phyloP scores from a whole-genome alignment of 2,329 filamentous ascomycete genomes.

The Calycina marina region DNA sequence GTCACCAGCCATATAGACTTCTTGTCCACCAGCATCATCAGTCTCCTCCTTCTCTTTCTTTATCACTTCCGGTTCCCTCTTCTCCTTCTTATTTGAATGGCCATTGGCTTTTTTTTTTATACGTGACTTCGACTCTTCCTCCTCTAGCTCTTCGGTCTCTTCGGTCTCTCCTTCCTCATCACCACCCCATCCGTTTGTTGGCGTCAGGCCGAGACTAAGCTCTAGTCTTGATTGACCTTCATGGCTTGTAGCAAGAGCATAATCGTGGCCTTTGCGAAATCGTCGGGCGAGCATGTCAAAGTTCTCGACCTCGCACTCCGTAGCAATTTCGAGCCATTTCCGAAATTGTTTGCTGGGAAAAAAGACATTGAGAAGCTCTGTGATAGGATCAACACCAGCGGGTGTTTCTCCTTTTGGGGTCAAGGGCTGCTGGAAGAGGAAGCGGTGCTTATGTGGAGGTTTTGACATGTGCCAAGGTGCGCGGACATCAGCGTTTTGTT shows the following conservation, averaged over 20 bases:
- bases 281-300: slow-evolving; percentile 70
- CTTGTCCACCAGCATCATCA: slow-evolving; percentile 58
- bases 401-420: slow-evolving; percentile 21
- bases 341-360: slow-evolving; percentile 76
- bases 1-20: slow-evolving; percentile 88
- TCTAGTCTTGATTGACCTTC: slow-evolving; percentile 67
- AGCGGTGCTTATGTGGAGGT: slow-evolving; percentile 92
- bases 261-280: slow-evolving; percentile 78
- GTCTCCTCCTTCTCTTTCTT: slow-evolving; percentile 26
- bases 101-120: slow-evolving; percentile 13
- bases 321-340: slow-evolving; percentile 78
- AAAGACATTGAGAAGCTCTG: slow-evolving; percentile 67
- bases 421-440: slow-evolving; percentile 58
- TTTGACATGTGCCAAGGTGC: slow-evolving; percentile 60
- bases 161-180: slow-evolving; percentile 41
- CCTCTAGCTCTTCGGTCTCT: slow-evolving; percentile 25
- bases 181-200: slow-evolving; percentile 71
- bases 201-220: slow-evolving; percentile 75
- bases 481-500: slow-evolving; percentile 38
- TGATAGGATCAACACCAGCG: slow-evolving; percentile 42
- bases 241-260: slow-evolving; percentile 82
- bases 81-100: background rate
- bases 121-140: slow-evolving; percentile 21
- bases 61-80: slow-evolving; percentile 10
- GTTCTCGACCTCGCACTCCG: slow-evolving; percentile 56